phyloP scores from a whole-genome alignment of 169 alveolate genomes.

The Plasmodium yoelii region DNA sequence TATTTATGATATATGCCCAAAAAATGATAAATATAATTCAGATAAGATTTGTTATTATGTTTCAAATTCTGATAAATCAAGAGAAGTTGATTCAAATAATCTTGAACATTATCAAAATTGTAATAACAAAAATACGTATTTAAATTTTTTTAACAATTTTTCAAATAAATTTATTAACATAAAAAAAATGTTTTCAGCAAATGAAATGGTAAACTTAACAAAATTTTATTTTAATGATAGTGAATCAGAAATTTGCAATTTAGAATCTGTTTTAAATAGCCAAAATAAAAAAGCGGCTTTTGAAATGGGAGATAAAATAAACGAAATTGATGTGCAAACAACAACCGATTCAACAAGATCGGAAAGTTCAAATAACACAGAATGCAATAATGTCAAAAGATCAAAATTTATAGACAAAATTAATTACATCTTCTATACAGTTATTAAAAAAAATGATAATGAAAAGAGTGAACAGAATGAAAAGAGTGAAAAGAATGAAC shows the following conservation, averaged over 20 bases:
- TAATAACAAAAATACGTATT: neutral
- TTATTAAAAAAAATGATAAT: neutral
- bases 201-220: neutral
- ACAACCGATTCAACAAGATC: no score
- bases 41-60: no score
- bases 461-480: neutral
- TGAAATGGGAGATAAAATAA: no score
- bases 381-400: neutral
- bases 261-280: no score
- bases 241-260: no score
- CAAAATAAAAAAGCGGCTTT: no score
- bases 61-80: no score
- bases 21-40: neutral
- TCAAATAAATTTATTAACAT: conserved; percentile 14
- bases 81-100: no score
- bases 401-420: conserved; percentile 19
- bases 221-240: neutral
- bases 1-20: conserved; percentile 41
- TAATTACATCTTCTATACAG: conserved; percentile 15
- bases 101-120: no score
- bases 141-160: conserved; percentile 21
- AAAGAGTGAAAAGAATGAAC: neutral
- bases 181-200: conserved; percentile 16
- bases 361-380: neutral
- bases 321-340: no score